These are phyloP conservation scores for Hypoxylon fuscum DNA, from an alignment of 495 filamentous ascomycete genomes.

Conservation along the genomic window DNA sequence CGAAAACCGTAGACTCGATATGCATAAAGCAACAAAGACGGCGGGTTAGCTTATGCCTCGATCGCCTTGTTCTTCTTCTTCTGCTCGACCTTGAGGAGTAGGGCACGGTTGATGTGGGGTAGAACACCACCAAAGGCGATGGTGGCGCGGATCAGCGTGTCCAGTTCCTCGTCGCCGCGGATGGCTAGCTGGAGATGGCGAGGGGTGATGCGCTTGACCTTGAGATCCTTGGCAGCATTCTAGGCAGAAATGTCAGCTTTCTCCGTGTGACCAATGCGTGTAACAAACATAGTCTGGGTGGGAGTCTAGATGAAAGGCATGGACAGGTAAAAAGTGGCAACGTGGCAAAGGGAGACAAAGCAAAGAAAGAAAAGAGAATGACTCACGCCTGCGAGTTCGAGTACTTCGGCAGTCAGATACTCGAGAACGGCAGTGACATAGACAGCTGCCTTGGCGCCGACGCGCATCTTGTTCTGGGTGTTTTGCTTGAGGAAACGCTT, in stretches of 20 bases:
- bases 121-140: conserved; percentile 98
- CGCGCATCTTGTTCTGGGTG: conserved; percentile 99
- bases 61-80: conserved; percentile 92
- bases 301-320: neutral
- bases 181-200: conserved; percentile 98
- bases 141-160: conserved; percentile 95
- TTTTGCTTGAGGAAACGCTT: conserved; percentile 99
- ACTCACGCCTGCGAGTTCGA: conserved; percentile 89
- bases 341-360: conserved; percentile 23
- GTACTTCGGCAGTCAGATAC: conserved; percentile 97
- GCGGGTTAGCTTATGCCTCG: conserved; percentile 57
- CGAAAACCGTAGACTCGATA: conserved; percentile 16
- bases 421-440: conserved; percentile 98
- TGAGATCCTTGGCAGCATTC: conserved; percentile 98
- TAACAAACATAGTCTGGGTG: neutral
- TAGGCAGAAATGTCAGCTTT: conserved; percentile 41
- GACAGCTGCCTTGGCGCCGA: conserved; percentile 97
- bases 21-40: conserved; percentile 12
- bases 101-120: conserved; percentile 97
- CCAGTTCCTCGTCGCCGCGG: conserved; percentile 97
- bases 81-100: conserved; percentile 98
- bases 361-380: conserved; percentile 23
- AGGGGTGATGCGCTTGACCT: conserved; percentile 99
- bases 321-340: conserved; percentile 2
- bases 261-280: neutral